Percentiles rank a stretch among this genome's conserved stretches.
phyloP scores from a whole-genome alignment of 1,284 basidiomycete species.

The Cerrena zonata region DNA sequence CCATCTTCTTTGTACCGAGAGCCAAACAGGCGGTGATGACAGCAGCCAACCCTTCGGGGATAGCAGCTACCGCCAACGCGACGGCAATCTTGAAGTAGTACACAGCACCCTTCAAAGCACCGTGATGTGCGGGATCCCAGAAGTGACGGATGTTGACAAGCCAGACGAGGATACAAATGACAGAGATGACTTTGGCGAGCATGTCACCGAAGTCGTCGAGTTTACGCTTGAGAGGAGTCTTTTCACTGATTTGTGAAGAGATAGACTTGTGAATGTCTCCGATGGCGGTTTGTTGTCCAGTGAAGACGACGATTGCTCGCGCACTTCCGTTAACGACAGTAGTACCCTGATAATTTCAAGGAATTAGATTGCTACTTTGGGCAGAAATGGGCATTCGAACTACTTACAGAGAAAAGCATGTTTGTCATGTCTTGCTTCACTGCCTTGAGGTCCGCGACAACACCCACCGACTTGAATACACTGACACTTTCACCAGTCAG shows the following conservation, averaged over 20 bases:
- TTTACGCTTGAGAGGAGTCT: slow-evolving; percentile 92
- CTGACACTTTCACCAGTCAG: slow-evolving; percentile 88
- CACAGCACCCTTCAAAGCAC: slow-evolving; percentile 84
- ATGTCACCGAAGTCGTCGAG: slow-evolving; percentile 94
- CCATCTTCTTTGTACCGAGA: slow-evolving; percentile 95
- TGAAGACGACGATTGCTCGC: slow-evolving; percentile 79
- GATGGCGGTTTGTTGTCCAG: slow-evolving; percentile 82
- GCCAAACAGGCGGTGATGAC: slow-evolving; percentile 96
- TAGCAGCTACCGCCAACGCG: slow-evolving; percentile 90
- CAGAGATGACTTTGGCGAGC: slow-evolving; percentile 91
- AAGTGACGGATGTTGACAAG: slow-evolving; percentile 92
- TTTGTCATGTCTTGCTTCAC: slow-evolving; percentile 97
- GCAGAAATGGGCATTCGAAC: slow-evolving; percentile 27
- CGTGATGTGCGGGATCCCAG: slow-evolving; percentile 85
- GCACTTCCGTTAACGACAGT: slow-evolving; percentile 89
- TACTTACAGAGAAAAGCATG: slow-evolving; percentile 87
- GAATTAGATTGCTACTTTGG: background rate
- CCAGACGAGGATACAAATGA: slow-evolving; percentile 94
- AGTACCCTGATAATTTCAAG: slow-evolving; percentile 58
- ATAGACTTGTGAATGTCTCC: slow-evolving; percentile 95
- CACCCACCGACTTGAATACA: slow-evolving; percentile 71
- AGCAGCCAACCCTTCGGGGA: slow-evolving; percentile 91
- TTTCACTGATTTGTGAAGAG: slow-evolving; percentile 81
- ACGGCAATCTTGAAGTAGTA: slow-evolving; percentile 99
- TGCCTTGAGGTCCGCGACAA: slow-evolving; percentile 65